phyloP scores from a whole-genome alignment of 2,329 filamentous ascomycete species.

The Botrytis aclada region DNA sequence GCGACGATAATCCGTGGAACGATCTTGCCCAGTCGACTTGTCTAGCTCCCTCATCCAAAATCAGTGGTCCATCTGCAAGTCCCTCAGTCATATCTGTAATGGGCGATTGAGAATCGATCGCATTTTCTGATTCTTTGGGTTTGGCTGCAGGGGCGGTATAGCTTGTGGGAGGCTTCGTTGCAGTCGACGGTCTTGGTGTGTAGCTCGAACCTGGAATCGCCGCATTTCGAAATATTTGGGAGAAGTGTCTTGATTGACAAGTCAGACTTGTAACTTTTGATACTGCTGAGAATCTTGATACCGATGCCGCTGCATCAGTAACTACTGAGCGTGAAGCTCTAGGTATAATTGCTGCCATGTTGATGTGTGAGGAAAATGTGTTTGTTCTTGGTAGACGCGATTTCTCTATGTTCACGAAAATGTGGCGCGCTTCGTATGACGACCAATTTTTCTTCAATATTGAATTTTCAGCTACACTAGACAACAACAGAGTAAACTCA shows the following conservation, averaged over 20 bases:
- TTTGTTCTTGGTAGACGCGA: slow-evolving; percentile 20
- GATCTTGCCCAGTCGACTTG: slow-evolving; percentile 72
- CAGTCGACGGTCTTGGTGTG: slow-evolving; percentile 25
- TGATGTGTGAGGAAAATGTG: not conserved
- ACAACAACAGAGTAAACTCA: not conserved
- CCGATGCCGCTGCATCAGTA: slow-evolving; percentile 22
- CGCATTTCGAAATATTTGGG: slow-evolving; percentile 26
- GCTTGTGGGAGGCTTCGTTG: slow-evolving; percentile 15
- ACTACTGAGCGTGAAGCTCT: slow-evolving; percentile 30
- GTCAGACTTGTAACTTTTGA: not conserved
- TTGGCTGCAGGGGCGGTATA: slow-evolving; percentile 1
- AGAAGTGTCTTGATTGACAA: slow-evolving; percentile 26
- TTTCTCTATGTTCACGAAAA: not conserved
- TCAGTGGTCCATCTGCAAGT: slow-evolving; percentile 49
- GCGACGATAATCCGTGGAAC: slow-evolving; percentile 64
- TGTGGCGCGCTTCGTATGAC: slow-evolving; percentile 6
- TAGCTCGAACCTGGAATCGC: slow-evolving; percentile 32
- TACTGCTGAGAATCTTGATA: slow-evolving; percentile 3
- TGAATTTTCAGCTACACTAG: not conserved
- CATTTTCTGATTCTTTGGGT: slow-evolving; percentile 51
- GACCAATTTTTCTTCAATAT: not conserved
- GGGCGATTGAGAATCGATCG: slow-evolving; percentile 45
- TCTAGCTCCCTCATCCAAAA: slow-evolving; percentile 46
- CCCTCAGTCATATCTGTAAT: slow-evolving; percentile 46
- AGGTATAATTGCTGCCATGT: slow-evolving; percentile 14